Base-by-base conservation (phyloP, 2,329 filamentous ascomycete genomes). In the Periconia macrospinosa region DNA sequence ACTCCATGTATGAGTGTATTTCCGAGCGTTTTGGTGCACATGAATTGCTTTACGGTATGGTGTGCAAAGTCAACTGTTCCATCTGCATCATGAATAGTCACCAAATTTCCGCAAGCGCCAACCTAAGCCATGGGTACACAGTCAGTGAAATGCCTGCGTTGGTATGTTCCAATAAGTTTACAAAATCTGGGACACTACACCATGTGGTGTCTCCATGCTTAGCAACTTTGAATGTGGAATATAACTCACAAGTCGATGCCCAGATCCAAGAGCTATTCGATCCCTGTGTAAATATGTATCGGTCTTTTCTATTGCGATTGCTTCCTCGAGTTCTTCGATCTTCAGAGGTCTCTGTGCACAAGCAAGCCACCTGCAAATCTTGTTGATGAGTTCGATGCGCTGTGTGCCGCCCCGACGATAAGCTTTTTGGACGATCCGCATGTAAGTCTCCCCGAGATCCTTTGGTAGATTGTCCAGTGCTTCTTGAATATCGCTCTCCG, bases 371-470 rank as follows among this genome's bases (percentile, higher is more conserved):
- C 30, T 49, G 19, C 63, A 63, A 5, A 62, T 44, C 11, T 49
- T 58, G 9, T 30, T 41, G 42, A 59, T 53, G 0, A 47, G 53
- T 1, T 54, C 18, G 13, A 61, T 13, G 14, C 56, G 60, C 2
- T 15, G 18, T 1, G 17, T 1, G 1, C 60, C 56, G 2, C 50
- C 49, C 14, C 50, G 30, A 10, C 49, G 41, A 0, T 45, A 7
- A 1, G 56, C 49, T 35, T 52, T 63, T 9, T 47, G 41, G 11
- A 64, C 20, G n/a, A 63, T 63, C 30, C 57, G 51, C 0, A 45
- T 27, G 37, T 71, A 72, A 1, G 68, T 72, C 37, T 65, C 59
- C 11, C 47, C 37, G 1, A 72, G 53, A 11, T 61, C 60, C 41
- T 56, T 58, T 1, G 69, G 69, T 1, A 72, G 54, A 17, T 64